Conservation (phyloP, 768 basidiomycete species). For the Hericium erinaceus region DNA sequence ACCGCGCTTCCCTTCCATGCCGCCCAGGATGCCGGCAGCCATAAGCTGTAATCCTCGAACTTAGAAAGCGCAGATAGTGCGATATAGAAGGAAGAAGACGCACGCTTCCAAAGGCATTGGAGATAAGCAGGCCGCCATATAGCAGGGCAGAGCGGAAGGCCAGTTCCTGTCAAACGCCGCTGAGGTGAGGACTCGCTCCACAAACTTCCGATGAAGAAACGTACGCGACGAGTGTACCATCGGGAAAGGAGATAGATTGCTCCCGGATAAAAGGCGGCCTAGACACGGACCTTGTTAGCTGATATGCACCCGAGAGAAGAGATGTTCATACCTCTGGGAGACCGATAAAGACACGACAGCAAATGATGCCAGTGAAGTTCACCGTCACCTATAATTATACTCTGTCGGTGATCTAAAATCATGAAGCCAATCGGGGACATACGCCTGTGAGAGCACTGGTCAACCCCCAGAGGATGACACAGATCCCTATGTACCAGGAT, state of each 20-base stretch:
- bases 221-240: slow-evolving; percentile 29
- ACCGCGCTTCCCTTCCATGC: slow-evolving; percentile 60
- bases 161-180: slow-evolving; percentile 37
- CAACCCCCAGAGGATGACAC: slow-evolving; percentile 54
- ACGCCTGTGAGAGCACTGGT: slow-evolving; percentile 58
- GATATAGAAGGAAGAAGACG: slow-evolving; percentile 13
- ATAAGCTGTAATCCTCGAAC: slow-evolving; percentile 30
- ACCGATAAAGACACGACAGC: slow-evolving; percentile 53
- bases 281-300: background rate
- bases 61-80: background rate
- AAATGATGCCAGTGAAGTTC: slow-evolving; percentile 44
- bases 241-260: slow-evolving; percentile 29
- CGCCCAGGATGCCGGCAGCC: slow-evolving; percentile 64
- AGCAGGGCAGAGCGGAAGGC: slow-evolving; percentile 54
- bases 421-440: slow-evolving; percentile 9
- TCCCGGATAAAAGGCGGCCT: slow-evolving; percentile 62
- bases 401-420: background rate
- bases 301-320: background rate
- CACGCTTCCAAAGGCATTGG: slow-evolving; percentile 61
- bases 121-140: slow-evolving; percentile 49
- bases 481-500: slow-evolving; percentile 49
- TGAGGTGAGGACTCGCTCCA: background rate
- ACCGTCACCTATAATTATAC: slow-evolving; percentile 34
- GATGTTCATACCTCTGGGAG: slow-evolving; percentile 38
- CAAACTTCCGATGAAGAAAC: background rate